Conservation (phyloP, 805 yeast genomes). For the Vanderwaltozyma tropicalis region DNA sequence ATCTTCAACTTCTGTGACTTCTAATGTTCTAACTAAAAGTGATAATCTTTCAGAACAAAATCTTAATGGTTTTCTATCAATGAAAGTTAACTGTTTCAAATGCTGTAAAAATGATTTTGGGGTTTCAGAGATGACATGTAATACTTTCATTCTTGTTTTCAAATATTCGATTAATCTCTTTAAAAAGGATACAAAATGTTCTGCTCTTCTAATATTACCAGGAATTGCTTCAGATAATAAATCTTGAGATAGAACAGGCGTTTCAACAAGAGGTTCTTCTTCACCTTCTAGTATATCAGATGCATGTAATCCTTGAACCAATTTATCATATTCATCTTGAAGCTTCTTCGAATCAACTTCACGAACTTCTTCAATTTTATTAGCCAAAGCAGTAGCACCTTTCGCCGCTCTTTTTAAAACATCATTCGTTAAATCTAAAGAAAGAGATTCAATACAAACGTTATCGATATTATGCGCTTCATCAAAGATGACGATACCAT, state of each 20-base stretch:
- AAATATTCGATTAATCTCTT: constrained; percentile 88
- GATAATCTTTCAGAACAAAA: constrained; percentile 90
- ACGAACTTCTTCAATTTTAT: constrained; percentile 77
- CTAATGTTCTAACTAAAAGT: constrained; percentile 78
- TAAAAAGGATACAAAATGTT: constrained; percentile 88
- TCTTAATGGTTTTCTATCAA: constrained; percentile 81
- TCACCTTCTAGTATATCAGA: constrained; percentile 55
- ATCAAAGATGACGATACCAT: constrained; percentile 88
- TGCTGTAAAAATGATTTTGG: constrained; percentile 90
- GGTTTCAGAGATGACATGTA: constrained; percentile 96
- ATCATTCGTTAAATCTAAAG: constrained; percentile 87
- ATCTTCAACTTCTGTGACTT: constrained; percentile 80
- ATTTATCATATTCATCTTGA: constrained; percentile 81
- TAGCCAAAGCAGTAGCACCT: constrained; percentile 74
- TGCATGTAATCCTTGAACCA: constrained; percentile 82
- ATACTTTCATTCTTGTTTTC: constrained; percentile 93
- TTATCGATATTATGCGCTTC: constrained; percentile 98
- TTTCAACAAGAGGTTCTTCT: constrained; percentile 55
- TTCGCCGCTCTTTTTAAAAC: constrained; percentile 73
- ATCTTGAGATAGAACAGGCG: constrained; percentile 81
- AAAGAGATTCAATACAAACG: constrained; percentile 92
- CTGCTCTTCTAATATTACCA: constrained; percentile 94
- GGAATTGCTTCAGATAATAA: constrained; percentile 88
- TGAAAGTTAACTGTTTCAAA: constrained; percentile 83
- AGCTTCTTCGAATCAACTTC: constrained; percentile 71